A percentile compares a stretch with the other conserved stretches of the same genome.
phyloP scores from a whole-genome alignment of 2,329 filamentous ascomycete species.

The Emergomyces pasteurianus region DNA sequence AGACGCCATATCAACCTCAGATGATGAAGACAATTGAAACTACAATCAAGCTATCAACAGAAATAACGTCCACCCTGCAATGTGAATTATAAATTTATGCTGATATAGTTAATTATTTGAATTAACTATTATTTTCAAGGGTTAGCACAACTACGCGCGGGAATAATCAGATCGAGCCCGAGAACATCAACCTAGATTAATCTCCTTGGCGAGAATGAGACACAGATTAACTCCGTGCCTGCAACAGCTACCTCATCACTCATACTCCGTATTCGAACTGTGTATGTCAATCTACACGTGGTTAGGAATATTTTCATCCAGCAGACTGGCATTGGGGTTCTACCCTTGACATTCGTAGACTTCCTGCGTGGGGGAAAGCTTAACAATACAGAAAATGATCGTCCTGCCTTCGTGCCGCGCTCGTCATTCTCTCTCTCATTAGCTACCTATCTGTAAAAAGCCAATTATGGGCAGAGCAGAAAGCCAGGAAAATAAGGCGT shows the following conservation, averaged over 20 bases:
- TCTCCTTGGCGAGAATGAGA: neutral
- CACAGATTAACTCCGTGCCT: too few relatives aligned
- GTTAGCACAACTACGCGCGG: neutral
- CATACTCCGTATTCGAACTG: neutral
- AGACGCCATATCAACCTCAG: constrained; percentile 2
- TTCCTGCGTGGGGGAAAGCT: neutral
- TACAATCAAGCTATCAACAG: neutral
- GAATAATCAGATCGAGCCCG: neutral
- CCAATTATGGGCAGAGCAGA: neutral
- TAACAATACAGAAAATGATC: neutral
- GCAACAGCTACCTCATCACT: neutral
- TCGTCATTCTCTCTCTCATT: neutral
- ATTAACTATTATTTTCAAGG: neutral
- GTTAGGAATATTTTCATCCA: neutral
- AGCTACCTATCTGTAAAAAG: neutral
- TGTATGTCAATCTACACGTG: neutral
- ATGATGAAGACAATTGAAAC: neutral
- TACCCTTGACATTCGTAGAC: neutral
- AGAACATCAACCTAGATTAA: too few relatives aligned
- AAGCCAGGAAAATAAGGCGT: neutral
- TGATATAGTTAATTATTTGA: too few relatives aligned
- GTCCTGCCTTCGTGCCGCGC: neutral
- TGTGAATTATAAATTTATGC: neutral
- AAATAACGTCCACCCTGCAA: neutral
- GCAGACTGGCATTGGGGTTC: neutral